A percentile compares a stretch with the other conserved stretches of the same genome.
These are phyloP conservation scores for Drechslerella coelobrocha DNA, from an alignment of 2,329 filamentous ascomycete genomes.

Conservation along the genomic window DNA sequence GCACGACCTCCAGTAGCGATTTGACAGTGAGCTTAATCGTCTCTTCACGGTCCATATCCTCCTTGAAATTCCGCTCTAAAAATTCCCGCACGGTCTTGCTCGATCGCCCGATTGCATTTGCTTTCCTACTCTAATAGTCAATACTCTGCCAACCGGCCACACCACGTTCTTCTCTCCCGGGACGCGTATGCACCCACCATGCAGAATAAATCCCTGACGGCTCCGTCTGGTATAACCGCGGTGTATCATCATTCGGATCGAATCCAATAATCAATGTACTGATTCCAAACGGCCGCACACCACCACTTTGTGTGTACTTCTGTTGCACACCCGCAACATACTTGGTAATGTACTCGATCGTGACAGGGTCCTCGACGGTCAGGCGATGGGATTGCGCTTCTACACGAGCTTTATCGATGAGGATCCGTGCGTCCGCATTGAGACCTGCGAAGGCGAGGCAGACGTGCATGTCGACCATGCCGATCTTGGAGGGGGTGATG, in stretches of 20 bases:
- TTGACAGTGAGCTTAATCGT: conserved; percentile 98
- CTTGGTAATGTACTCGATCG: conserved; percentile 98
- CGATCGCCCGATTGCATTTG: conserved; percentile 95
- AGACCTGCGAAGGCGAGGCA: conserved; percentile 96
- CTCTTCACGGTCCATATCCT: conserved; percentile 93
- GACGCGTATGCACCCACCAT: conserved; percentile 70
- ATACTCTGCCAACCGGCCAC: neutral
- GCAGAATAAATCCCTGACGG: conserved; percentile 99
- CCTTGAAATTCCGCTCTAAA: conserved; percentile 98
- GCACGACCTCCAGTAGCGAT: conserved; percentile 95
- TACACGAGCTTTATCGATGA: conserved; percentile 96
- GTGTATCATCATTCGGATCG: conserved; percentile 86
- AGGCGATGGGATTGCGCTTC: conserved; percentile 97
- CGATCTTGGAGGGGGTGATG: conserved; percentile 98
- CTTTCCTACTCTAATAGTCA: conserved; percentile 73
- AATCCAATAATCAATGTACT: conserved; percentile 99
- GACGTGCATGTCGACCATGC: conserved; percentile 92
- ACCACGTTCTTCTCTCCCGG: conserved; percentile 43
- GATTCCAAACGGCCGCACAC: conserved; percentile 97
- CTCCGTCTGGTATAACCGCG: conserved; percentile 95
- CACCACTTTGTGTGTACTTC: conserved; percentile 97
- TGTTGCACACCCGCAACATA: conserved; percentile 98
- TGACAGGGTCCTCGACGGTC: conserved; percentile 94
- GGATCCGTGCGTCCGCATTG: conserved; percentile 96
- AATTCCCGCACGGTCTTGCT: conserved; percentile 99